These are phyloP conservation scores for Delphinella strobiligena DNA, from an alignment of 2,329 filamentous ascomycete genomes.

Conservation along the genomic window DNA sequence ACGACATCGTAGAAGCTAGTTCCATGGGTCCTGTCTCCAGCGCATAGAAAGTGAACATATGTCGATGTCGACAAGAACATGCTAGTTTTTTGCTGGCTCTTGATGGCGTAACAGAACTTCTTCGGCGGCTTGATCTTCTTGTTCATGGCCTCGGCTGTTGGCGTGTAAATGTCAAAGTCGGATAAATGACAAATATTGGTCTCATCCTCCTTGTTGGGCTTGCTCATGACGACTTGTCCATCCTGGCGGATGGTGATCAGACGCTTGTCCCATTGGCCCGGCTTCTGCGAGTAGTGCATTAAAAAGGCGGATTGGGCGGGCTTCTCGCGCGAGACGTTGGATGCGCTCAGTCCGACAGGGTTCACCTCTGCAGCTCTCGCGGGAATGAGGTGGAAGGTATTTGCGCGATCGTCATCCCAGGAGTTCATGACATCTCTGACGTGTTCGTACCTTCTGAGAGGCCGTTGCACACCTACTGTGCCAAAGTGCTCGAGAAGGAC, in stretches of 20 bases:
- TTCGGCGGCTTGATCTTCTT: slow-evolving; percentile 74
- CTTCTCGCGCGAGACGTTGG: slow-evolving; percentile 49
- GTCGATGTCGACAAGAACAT: slow-evolving; percentile 74
- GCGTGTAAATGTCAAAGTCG: slow-evolving; percentile 84
- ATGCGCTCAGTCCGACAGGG: slow-evolving; percentile 51
- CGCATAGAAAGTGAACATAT: slow-evolving; percentile 86
- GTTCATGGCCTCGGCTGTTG: slow-evolving; percentile 53
- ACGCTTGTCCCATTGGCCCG: slow-evolving; percentile 81
- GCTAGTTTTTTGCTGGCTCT: slow-evolving; percentile 78
- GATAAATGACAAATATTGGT: slow-evolving; percentile 69
- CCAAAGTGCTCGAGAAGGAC: slow-evolving; percentile 69
- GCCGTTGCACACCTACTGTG: slow-evolving; percentile 66
- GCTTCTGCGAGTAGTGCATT: slow-evolving; percentile 68
- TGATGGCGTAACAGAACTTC: slow-evolving; percentile 74
- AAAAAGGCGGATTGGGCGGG: slow-evolving; percentile 57
- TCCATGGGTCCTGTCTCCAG: slow-evolving; percentile 57
- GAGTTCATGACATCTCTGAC: slow-evolving; percentile 84
- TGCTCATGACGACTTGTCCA: slow-evolving; percentile 61
- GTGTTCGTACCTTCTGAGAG: slow-evolving; percentile 73
- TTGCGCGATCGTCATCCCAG: slow-evolving; percentile 74
- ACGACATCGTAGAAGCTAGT: slow-evolving; percentile 58
- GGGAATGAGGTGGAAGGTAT: slow-evolving; percentile 57
- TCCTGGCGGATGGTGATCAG: slow-evolving; percentile 61
- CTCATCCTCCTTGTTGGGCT: slow-evolving; percentile 54
- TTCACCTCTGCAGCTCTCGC: slow-evolving; percentile 38